phyloP scores from a whole-genome alignment of 331 rosid genomes.

The Quercus tomentella region DNA sequence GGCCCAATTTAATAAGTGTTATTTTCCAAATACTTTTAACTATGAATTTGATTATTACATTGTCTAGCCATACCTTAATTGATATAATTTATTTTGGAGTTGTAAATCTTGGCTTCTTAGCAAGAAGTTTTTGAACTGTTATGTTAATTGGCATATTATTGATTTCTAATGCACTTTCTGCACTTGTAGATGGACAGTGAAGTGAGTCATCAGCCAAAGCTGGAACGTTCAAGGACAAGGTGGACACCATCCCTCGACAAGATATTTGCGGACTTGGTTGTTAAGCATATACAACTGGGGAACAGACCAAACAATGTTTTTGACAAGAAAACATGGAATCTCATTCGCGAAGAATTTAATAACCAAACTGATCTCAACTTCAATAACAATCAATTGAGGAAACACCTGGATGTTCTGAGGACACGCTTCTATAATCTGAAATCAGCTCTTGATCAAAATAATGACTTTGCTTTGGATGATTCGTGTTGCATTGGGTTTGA shows the following conservation, averaged over 20 bases:
- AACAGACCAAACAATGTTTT: constrained; percentile 76
- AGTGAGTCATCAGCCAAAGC: constrained; percentile 48
- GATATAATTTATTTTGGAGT: neutral
- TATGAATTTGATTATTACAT: neutral
- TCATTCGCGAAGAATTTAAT: constrained; percentile 76
- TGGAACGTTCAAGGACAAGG: constrained; percentile 88
- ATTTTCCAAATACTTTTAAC: neutral
- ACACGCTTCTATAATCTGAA: constrained; percentile 68
- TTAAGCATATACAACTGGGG: constrained; percentile 77
- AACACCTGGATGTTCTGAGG: constrained; percentile 86
- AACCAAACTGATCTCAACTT: constrained; percentile 73
- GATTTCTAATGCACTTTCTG: constrained; percentile 9
- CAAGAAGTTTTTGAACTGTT: neutral
- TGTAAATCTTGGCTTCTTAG: constrained; percentile 1
- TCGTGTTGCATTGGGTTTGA: constrained; percentile 67
- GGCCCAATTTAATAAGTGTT: neutral
- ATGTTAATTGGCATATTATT: constrained; percentile 11
- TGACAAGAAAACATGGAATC: constrained; percentile 86
- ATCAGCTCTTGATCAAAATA: constrained; percentile 61
- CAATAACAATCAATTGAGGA: constrained; percentile 87
- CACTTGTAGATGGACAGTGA: constrained; percentile 60
- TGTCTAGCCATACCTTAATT: constrained; percentile 2
- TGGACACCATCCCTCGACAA: constrained; percentile 88
- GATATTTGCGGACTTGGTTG: constrained; percentile 84
- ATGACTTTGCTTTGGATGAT: constrained; percentile 62